A percentile compares a stretch with the other conserved stretches of the same genome.
phyloP scores from a whole-genome alignment of 305 asterid species.

The Solanum hybrid region DNA sequence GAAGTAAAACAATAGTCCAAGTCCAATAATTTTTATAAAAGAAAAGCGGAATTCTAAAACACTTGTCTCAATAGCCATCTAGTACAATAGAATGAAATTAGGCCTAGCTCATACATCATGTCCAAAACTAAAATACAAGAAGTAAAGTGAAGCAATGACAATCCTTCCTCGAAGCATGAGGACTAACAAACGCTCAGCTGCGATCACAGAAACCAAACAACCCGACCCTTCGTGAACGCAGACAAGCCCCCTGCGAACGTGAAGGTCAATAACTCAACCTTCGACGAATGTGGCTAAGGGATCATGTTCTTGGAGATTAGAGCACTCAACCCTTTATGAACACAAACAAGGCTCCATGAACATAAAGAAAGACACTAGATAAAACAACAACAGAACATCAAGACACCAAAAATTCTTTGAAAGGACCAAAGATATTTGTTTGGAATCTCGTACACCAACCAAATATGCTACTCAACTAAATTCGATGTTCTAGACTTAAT shows the following conservation, averaged over 20 bases:
- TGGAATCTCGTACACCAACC: neutral
- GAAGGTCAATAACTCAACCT: neutral
- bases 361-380: neutral
- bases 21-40: neutral
- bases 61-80: neutral
- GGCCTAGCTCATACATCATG: neutral
- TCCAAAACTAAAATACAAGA: neutral
- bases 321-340: neutral
- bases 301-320: neutral
- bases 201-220: neutral
- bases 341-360: neutral
- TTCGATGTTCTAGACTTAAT: neutral
- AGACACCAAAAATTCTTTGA: neutral
- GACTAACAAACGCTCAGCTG: neutral
- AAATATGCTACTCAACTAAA: neutral
- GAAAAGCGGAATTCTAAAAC: neutral
- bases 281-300: neutral
- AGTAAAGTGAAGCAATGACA: neutral
- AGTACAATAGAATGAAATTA: neutral
- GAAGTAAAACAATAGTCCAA: neutral
- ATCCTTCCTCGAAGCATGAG: neutral
- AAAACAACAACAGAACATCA: neutral
- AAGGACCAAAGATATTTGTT: neutral
- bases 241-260: neutral
- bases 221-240: neutral